These are phyloP conservation scores for Dioszegia aurantiaca DNA, from an alignment of 768 basidiomycete genomes.

Conservation along the genomic window DNA sequence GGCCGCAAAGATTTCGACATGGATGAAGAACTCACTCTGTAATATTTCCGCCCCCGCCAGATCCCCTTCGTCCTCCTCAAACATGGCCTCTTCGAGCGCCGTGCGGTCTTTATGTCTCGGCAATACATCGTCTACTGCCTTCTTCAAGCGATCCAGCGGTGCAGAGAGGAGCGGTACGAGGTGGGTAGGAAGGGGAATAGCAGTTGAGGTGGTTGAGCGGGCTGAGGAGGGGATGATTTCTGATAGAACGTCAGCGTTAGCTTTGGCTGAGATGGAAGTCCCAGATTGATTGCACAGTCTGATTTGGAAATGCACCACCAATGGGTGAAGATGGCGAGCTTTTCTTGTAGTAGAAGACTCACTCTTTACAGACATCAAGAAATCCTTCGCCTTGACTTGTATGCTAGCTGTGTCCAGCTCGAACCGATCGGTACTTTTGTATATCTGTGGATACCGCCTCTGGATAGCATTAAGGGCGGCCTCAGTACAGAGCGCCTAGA, in stretches of 20 bases:
- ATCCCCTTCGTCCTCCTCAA: constrained; percentile 73
- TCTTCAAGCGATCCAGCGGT: constrained; percentile 68
- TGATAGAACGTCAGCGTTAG: constrained; percentile 44
- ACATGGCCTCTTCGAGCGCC: constrained; percentile 92
- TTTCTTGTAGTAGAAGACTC: too few relatives aligned
- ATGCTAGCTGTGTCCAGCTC: constrained; percentile 82
- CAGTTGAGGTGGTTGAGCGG: constrained; percentile 79
- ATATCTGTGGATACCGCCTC: constrained; percentile 92
- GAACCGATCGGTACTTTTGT: constrained; percentile 82
- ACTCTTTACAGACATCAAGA: constrained; percentile 98
- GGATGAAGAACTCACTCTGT: constrained; percentile 62
- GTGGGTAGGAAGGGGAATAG: constrained; percentile 78
- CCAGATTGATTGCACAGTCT: too few relatives aligned
- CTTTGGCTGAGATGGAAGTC: too few relatives aligned
- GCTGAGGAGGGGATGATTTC: constrained; percentile 94
- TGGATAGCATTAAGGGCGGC: constrained; percentile 95
- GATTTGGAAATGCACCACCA: too few relatives aligned
- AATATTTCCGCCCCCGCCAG: constrained; percentile 83
- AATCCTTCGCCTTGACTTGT: constrained; percentile 77
- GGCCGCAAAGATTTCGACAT: too few relatives aligned
- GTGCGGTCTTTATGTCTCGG: constrained; percentile 76
- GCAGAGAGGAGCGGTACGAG: constrained; percentile 72
- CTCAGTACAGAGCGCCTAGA: constrained; percentile 88
- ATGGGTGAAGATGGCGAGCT: too few relatives aligned
- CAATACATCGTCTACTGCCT: constrained; percentile 67